Evolutionary conservation across 805 yeast genomes (phyloP).

Genomic region (Saturnispora diversa): DNA sequence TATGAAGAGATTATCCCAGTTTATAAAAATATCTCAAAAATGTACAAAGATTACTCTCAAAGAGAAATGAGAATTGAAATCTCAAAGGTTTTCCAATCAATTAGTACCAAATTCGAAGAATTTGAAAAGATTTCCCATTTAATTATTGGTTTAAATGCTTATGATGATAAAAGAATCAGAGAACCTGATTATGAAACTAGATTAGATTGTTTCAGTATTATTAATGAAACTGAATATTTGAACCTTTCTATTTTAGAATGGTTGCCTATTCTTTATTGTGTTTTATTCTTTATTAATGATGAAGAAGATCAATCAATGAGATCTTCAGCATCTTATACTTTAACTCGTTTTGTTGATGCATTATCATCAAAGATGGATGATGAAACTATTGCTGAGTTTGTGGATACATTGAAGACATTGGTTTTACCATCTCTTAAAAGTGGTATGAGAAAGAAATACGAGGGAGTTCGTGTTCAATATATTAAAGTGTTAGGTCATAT

Average conservation of each 20-base stretch:
- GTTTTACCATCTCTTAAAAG: slow-evolving; percentile 57
- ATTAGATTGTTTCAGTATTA: slow-evolving; percentile 52
- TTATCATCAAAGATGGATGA: slow-evolving; percentile 27
- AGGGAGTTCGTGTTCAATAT: slow-evolving; percentile 63
- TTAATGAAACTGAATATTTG: slow-evolving; percentile 49
- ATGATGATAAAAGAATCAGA: slow-evolving; percentile 49
- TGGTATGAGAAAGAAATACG: slow-evolving; percentile 58
- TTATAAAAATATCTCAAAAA: slow-evolving; percentile 26
- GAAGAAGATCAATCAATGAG: slow-evolving; percentile 74
- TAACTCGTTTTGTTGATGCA: slow-evolving; percentile 60
- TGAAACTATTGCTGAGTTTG: slow-evolving; percentile 26
- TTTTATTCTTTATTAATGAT: slow-evolving; percentile 66
- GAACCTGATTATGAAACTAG: slow-evolving; percentile 77
- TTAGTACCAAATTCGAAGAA: slow-evolving; percentile 45
- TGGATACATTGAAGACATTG: slow-evolving; percentile 40
- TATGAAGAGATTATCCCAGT: slow-evolving; percentile 39
- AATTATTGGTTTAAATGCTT: slow-evolving; percentile 64
- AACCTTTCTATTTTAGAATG: slow-evolving; percentile 51
- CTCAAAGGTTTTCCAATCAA: slow-evolving; percentile 47
- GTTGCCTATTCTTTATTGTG: slow-evolving; percentile 66
- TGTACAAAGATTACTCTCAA: slow-evolving; percentile 54
- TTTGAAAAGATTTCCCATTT: slow-evolving; percentile 41
- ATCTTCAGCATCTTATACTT: slow-evolving; percentile 59
- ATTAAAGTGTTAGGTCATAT: slow-evolving; percentile 57
- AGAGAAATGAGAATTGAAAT: slow-evolving; percentile 54